phyloP scores from a whole-genome alignment of 257 asterid genomes.

The Solanum phureja region DNA sequence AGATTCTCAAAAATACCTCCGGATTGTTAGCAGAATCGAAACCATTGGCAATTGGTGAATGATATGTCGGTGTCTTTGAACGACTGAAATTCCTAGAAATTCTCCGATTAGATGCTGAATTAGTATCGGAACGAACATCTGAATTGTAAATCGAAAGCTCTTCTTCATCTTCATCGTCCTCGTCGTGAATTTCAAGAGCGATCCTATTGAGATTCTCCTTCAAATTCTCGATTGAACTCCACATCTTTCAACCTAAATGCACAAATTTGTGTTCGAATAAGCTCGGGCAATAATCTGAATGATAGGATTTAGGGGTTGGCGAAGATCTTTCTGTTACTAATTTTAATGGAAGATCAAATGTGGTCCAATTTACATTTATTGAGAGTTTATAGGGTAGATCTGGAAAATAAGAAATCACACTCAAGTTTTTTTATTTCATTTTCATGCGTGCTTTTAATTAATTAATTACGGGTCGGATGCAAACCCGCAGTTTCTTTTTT shows the following conservation, averaged over 20 bases:
- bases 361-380: neutral
- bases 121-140: conserved; percentile 29
- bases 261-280: neutral
- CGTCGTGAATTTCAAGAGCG: conserved; percentile 71
- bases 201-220: conserved; percentile 85
- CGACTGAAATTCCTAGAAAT: conserved; percentile 38
- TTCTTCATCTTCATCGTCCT: conserved; percentile 42
- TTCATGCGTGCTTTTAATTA: neutral
- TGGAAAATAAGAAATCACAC: neutral
- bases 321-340: neutral
- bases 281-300: neutral
- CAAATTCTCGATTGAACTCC: conserved; percentile 86
- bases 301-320: neutral
- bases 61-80: conserved; percentile 40
- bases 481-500: neutral
- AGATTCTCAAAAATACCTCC: conserved; percentile 34
- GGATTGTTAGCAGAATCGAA: conserved; percentile 39
- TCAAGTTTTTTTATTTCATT: neutral
- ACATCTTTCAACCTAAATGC: conserved; percentile 42
- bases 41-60: conserved; percentile 59
- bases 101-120: conserved; percentile 47
- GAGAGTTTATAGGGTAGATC: neutral
- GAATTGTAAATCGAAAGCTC: conserved; percentile 45
- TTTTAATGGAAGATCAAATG: neutral
- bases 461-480: neutral